phyloP scores from a whole-genome alignment of 345 rosid genomes.

The Murraya koenigii region DNA sequence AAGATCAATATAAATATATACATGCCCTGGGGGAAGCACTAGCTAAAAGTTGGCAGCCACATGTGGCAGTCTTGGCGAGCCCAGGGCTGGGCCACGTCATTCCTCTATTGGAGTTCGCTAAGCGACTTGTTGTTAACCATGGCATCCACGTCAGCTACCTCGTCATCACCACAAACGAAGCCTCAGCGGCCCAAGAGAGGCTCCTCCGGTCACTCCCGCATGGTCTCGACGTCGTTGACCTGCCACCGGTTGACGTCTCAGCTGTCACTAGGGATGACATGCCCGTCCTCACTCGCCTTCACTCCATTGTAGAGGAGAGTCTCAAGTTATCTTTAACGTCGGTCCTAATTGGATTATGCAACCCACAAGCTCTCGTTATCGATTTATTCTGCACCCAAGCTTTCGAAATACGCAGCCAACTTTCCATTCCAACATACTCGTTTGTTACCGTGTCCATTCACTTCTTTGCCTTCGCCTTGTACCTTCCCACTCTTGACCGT shows the following conservation, averaged over 20 bases:
- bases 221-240: slow-evolving; percentile 23
- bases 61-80: slow-evolving; percentile 30
- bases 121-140: slow-evolving; percentile 28
- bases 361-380: slow-evolving; percentile 29
- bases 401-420: slow-evolving; percentile 27
- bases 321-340: slow-evolving; percentile 22
- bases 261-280: slow-evolving; percentile 16
- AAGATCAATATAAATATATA: too few species aligned
- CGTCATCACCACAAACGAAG: slow-evolving; percentile 16
- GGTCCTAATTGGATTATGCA: slow-evolving; percentile 1
- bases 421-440: slow-evolving; percentile 29
- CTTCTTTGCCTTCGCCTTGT: slow-evolving; percentile 24
- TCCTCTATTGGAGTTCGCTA: slow-evolving; percentile 43
- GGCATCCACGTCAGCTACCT: slow-evolving; percentile 32
- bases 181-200: slow-evolving; percentile 19
- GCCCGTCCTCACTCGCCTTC: slow-evolving; percentile 8
- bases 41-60: slow-evolving; percentile 8
- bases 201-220: slow-evolving; percentile 26
- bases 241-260: slow-evolving; percentile 32
- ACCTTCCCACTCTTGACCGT: slow-evolving; percentile 25
- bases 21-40: too few species aligned
- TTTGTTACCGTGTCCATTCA: slow-evolving; percentile 24
- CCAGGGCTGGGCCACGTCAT: slow-evolving; percentile 44
- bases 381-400: slow-evolving; percentile 36
- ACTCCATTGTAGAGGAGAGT: slow-evolving; percentile 23